phyloP scores from a whole-genome alignment of 768 basidiomycete genomes.

The Kwoniella pini region DNA sequence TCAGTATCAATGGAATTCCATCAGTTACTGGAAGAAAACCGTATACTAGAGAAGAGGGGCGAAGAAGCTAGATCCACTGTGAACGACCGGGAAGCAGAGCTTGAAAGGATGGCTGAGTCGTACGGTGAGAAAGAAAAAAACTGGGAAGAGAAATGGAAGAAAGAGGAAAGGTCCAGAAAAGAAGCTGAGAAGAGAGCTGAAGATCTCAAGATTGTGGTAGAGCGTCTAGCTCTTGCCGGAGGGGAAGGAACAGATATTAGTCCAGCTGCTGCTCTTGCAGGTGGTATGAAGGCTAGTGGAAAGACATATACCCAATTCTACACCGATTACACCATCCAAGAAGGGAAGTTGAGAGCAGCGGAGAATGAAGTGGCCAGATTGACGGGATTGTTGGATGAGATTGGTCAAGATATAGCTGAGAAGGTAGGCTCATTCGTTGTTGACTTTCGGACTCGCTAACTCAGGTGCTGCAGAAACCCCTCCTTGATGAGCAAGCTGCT shows the following conservation, averaged over 20 bases:
- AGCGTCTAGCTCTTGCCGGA: constrained; percentile 43
- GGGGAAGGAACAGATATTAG: constrained; percentile 68
- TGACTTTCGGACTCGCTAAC: neutral
- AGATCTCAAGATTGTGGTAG: constrained; percentile 64
- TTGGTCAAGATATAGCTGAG: constrained; percentile 89
- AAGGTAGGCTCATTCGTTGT: constrained; percentile 61
- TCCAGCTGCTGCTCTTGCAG: constrained; percentile 84
- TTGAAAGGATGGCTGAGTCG: constrained; percentile 71
- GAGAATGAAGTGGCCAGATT: constrained; percentile 80
- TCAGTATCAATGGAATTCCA: constrained; percentile 76
- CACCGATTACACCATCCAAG: constrained; percentile 79
- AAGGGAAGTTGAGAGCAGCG: constrained; percentile 77
- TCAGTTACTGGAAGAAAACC: constrained; percentile 70
- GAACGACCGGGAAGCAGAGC: constrained; percentile 77
- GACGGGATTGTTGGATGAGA: constrained; percentile 73
- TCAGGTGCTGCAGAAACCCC: constrained; percentile 67
- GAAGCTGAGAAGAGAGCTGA: constrained; percentile 69
- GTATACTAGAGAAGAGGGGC: constrained; percentile 84
- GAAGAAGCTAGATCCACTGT: constrained; percentile 80
- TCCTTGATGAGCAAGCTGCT: constrained; percentile 80
- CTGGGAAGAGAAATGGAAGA: constrained; percentile 70
- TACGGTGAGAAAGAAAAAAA: constrained; percentile 68
- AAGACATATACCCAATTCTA: constrained; percentile 95
- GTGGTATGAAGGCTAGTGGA: constrained; percentile 69
- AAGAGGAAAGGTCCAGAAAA: constrained; percentile 69